Base-by-base conservation (phyloP, 2,329 filamentous ascomycete genomes). In the Sphaceloma murrayae region DNA sequence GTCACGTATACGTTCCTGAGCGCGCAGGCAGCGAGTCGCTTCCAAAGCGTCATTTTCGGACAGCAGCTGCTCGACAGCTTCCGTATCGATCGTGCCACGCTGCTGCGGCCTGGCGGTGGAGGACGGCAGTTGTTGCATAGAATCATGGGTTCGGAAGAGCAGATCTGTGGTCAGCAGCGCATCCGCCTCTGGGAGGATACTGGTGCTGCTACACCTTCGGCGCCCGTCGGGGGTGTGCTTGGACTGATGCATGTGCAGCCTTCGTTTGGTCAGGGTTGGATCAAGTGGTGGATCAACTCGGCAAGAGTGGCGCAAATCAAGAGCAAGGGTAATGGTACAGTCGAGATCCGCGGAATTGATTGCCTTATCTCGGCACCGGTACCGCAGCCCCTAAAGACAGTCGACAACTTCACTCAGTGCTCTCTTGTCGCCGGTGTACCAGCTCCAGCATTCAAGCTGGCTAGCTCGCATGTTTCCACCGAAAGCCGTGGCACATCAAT, bases 151-250 rank as follows among this genome's bases (percentile, higher is more conserved):
- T 29, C 36, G 6, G 63, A 67, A 43, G 66, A 69, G 50, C 67
- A 69, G 51, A 67, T 70, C 57, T 67, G 67, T 43, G 67, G 63
- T 14, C 64, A 69, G 47, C 67, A 70, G 47, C 66, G 65, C 26
- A 56, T 70, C 2, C 59, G 67, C 3, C 53, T 70, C 0, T 70
- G 67, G 67, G 61, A 67, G 48, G 66, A 70, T 34, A 60, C 64
- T 17, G 58, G 58, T 5, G 50, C 56, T 4, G 47, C 52, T 3
- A 56, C 52, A 2, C 51, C 54, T 3, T 55, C 56, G 8, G 62
- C 61, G 1, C 27, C 36, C 16, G 60, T 56, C 0, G 62, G 61
- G 13, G 67, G 64, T 14, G 58, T 69, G 13, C 56, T 69, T 22
- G 66, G 62, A 0, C 55, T 68, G 3, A 63, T 69, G 27, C 66